phyloP scores from a whole-genome alignment of 257 asterid species.

The Osmanthus fragrans region DNA sequence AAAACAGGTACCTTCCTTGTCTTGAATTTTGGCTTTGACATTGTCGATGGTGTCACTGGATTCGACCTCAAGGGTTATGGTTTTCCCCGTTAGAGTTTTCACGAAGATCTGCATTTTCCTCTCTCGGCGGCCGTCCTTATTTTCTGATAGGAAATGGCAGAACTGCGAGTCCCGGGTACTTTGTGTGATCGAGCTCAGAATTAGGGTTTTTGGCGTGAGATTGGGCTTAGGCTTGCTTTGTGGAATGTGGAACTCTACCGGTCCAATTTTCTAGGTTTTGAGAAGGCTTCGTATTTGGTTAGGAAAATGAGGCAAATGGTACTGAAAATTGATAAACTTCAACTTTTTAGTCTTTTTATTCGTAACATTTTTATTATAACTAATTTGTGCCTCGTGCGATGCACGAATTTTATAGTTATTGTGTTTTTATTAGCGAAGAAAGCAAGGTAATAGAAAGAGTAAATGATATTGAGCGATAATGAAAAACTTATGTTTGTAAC shows the following conservation, averaged over 20 bases:
- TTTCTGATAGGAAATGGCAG: background rate
- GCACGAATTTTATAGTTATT: too few relatives aligned
- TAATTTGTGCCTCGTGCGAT: too few relatives aligned
- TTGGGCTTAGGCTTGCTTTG: background rate
- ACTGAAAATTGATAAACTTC: too few relatives aligned
- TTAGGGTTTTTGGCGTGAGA: background rate
- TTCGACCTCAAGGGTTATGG: background rate
- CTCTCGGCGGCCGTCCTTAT: background rate
- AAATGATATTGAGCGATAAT: too few relatives aligned
- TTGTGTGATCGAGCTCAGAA: background rate
- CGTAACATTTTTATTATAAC: too few relatives aligned
- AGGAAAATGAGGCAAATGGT: too few relatives aligned
- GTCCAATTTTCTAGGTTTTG: too few relatives aligned
- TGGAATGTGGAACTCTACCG: background rate
- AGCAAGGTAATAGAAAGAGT: too few relatives aligned
- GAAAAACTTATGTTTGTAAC: too few relatives aligned
- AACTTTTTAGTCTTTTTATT: too few relatives aligned
- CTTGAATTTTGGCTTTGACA: constrained; percentile 1
- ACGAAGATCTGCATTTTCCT: constrained; percentile 1
- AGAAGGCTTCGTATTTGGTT: too few relatives aligned
- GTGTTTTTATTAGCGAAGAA: too few relatives aligned
- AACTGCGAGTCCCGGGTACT: background rate
- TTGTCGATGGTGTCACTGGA: background rate
- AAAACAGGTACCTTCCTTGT: background rate
- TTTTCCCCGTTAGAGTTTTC: background rate